Percentiles rank a stretch among this genome's conserved stretches.
Conservation (phyloP, 345 rosid genomes). For the Eucalyptus pauciflora region DNA sequence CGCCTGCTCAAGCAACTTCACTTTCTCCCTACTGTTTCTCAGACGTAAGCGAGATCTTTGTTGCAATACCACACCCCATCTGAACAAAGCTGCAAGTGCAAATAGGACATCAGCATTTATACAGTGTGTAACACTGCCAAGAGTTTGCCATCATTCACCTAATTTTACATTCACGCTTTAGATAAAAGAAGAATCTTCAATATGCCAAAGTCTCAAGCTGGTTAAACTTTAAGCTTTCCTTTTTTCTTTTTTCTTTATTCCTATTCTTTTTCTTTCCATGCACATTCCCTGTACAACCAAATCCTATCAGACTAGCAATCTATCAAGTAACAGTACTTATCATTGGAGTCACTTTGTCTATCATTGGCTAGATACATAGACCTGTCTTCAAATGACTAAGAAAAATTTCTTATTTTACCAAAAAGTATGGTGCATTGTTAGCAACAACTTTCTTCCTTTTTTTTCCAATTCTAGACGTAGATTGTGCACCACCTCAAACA, state of each 20-base stretch:
- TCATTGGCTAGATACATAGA: not conserved
- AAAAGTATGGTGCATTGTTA: accelerated
- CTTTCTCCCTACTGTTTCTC: constrained; percentile 35
- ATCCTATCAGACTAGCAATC: not conserved
- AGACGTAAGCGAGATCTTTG: constrained; percentile 58
- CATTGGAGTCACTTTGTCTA: not conserved
- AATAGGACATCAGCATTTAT: not conserved
- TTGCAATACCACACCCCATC: constrained; percentile 64
- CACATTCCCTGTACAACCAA: not conserved
- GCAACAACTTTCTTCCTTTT: not conserved
- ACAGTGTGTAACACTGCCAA: not conserved
- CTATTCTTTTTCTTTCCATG: not conserved
- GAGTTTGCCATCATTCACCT: not conserved
- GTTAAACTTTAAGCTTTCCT: not conserved
- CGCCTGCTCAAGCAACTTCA: constrained; percentile 53
- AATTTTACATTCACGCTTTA: not conserved
- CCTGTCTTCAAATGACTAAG: not conserved
- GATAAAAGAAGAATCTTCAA: not conserved
- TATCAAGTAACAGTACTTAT: not conserved
- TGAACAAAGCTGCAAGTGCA: constrained; percentile 38
- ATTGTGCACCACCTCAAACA: not conserved
- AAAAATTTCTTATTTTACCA: not conserved
- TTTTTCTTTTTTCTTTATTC: not conserved
- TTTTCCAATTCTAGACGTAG: not conserved
- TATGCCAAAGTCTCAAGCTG: not conserved